phyloP scores from a whole-genome alignment of 208 protist species.

The Leishmania arabica region DNA sequence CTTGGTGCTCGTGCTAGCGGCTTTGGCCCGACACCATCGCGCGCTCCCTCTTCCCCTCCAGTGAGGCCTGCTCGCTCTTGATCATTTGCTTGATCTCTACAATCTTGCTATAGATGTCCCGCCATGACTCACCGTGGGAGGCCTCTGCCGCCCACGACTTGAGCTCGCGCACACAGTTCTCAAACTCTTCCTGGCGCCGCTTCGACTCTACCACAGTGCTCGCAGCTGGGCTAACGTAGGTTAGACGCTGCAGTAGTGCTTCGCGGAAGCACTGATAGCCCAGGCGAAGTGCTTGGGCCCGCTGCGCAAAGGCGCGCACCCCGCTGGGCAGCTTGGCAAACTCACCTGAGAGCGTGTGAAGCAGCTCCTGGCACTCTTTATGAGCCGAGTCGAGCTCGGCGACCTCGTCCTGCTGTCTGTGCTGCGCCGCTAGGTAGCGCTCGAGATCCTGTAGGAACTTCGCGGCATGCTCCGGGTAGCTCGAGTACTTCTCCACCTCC shows the following conservation, averaged over 20 bases:
- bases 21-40: constrained; percentile 10
- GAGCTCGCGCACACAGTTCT: constrained; percentile 72
- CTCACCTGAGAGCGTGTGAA: constrained; percentile 18
- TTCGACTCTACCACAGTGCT: constrained; percentile 61
- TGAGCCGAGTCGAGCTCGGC: constrained; percentile 16
- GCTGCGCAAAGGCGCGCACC: constrained; percentile 59
- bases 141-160: constrained; percentile 66
- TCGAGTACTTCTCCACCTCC: constrained; percentile 66
- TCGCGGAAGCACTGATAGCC: constrained; percentile 75
- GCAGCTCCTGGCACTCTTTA: constrained; percentile 16
- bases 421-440: constrained; percentile 23
- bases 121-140: constrained; percentile 74
- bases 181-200: constrained; percentile 80
- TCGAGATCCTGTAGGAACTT: constrained; percentile 42
- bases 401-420: constrained; percentile 12
- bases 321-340: constrained; percentile 41
- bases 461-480: constrained; percentile 47
- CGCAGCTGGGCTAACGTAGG: constrained; percentile 59
- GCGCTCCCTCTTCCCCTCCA: constrained; percentile 31
- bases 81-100: constrained; percentile 71
- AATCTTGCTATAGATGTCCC: constrained; percentile 76
- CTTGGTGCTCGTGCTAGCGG: background rate
- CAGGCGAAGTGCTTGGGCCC: constrained; percentile 48
- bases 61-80: constrained; percentile 51
- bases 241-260: constrained; percentile 74